Evolutionary conservation across 805 yeast genomes (phyloP).

Genomic region (Vanderwaltozyma polyspora): DNA sequence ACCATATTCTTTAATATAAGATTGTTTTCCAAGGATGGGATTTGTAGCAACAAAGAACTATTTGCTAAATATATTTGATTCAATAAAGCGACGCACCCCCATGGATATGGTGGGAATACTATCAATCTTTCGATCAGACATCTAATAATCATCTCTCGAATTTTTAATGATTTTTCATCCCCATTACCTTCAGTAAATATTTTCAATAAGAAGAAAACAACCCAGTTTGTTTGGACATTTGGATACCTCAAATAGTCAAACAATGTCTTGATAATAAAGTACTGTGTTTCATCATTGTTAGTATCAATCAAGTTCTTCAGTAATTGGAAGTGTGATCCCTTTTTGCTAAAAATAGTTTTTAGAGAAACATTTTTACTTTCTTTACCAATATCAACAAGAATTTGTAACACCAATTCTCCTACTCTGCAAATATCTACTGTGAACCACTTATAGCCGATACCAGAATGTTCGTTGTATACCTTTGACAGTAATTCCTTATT

Average conservation of each 20-base stretch:
- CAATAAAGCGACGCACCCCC: slow-evolving; percentile 83
- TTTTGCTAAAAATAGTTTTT: slow-evolving; percentile 40
- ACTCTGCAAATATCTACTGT: slow-evolving; percentile 46
- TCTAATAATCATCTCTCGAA: slow-evolving; percentile 73
- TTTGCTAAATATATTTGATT: too few relatives aligned
- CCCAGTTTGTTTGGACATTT: slow-evolving; percentile 84
- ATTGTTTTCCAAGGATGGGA: too few relatives aligned
- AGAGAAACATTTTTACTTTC: slow-evolving; percentile 41
- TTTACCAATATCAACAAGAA: slow-evolving; percentile 52
- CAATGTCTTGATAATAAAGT: slow-evolving; percentile 64
- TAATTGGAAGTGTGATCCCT: slow-evolving; percentile 56
- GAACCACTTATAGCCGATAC: slow-evolving; percentile 50
- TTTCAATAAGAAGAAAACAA: slow-evolving; percentile 49
- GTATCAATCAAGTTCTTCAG: slow-evolving; percentile 57
- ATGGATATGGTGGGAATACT: slow-evolving; percentile 92
- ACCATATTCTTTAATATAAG: too few relatives aligned
- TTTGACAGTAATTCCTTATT: slow-evolving; percentile 35
- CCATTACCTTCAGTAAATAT: slow-evolving; percentile 56
- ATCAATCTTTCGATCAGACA: slow-evolving; percentile 75
- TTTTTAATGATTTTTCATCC: slow-evolving; percentile 34
- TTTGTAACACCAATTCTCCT: slow-evolving; percentile 66
- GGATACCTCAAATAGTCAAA: slow-evolving; percentile 88
- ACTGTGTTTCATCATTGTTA: slow-evolving; percentile 53
- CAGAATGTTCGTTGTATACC: slow-evolving; percentile 32
- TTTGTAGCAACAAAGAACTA: too few relatives aligned